A percentile compares a stretch with the other conserved stretches of the same genome.
These are phyloP conservation scores for Xylaria acuta DNA, from an alignment of 495 filamentous ascomycete genomes.

Conservation along the genomic window DNA sequence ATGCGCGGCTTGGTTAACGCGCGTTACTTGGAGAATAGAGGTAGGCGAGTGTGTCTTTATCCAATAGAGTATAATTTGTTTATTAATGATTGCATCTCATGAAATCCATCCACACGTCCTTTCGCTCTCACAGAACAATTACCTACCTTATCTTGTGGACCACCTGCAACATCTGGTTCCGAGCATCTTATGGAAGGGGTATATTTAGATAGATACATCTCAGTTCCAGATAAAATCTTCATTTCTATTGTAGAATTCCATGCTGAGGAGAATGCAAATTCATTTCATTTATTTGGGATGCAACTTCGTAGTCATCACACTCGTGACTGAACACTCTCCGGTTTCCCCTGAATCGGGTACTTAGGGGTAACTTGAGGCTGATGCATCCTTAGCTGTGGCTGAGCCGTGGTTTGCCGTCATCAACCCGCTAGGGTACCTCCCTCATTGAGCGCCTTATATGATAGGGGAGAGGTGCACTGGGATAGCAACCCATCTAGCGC, in stretches of 20 bases:
- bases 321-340: not conserved
- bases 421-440: no score
- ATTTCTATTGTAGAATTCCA: not conserved
- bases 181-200: no score
- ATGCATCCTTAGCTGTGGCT: not conserved
- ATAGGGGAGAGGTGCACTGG: no score
- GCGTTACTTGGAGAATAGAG: not conserved
- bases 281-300: not conserved
- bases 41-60: not conserved
- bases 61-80: not conserved
- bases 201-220: no score
- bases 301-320: not conserved
- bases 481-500: no score
- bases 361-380: not conserved
- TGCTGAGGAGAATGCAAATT: not conserved
- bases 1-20: no score
- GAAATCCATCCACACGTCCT: not conserved
- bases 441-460: no score
- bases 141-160: no score
- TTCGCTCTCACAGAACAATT: no score
- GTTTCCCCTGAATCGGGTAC: not conserved
- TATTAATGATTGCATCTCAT: not conserved
- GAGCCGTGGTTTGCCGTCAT: not conserved
- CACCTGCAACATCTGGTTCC: no score
- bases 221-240: not conserved